phyloP scores from a whole-genome alignment of 1,284 basidiomycete genomes.

The Tilletia horrida region DNA sequence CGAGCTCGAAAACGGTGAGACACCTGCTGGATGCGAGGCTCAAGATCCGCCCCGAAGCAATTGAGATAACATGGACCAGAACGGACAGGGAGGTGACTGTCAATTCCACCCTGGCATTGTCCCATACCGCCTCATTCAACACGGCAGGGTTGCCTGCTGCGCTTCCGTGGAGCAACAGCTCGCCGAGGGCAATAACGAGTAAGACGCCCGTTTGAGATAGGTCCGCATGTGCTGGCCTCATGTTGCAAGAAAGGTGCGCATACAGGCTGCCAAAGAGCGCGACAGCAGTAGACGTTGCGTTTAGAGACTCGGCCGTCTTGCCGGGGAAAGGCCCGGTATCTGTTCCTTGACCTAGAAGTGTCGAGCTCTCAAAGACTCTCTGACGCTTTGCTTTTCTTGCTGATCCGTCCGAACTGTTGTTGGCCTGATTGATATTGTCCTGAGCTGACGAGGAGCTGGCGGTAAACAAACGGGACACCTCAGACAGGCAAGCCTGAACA shows the following conservation, averaged over 20 bases:
- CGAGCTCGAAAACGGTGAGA: background rate
- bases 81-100: background rate
- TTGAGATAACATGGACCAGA: background rate
- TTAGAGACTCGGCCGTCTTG: background rate
- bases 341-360: background rate
- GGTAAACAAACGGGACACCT: background rate
- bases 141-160: background rate
- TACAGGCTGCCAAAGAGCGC: background rate
- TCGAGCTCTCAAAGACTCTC: slow-evolving; percentile 1
- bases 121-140: background rate
- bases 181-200: background rate
- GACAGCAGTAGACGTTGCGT: background rate
- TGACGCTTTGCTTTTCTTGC: slow-evolving; percentile 10
- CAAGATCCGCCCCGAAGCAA: slow-evolving; percentile 3
- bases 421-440: background rate
- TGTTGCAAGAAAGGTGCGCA: background rate
- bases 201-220: background rate
- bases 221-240: slow-evolving; percentile 9
- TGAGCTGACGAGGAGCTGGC: background rate
- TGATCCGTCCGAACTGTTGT: background rate
- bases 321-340: background rate
- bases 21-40: background rate
- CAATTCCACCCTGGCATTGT: background rate
- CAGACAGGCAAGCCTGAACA: slow-evolving; percentile 2
- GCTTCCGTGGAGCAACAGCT: background rate